Evolutionary conservation across 345 rosid genomes (phyloP), one percentile per base, ranked within the genome.

Genomic region (Triadica sebifera): DNA sequence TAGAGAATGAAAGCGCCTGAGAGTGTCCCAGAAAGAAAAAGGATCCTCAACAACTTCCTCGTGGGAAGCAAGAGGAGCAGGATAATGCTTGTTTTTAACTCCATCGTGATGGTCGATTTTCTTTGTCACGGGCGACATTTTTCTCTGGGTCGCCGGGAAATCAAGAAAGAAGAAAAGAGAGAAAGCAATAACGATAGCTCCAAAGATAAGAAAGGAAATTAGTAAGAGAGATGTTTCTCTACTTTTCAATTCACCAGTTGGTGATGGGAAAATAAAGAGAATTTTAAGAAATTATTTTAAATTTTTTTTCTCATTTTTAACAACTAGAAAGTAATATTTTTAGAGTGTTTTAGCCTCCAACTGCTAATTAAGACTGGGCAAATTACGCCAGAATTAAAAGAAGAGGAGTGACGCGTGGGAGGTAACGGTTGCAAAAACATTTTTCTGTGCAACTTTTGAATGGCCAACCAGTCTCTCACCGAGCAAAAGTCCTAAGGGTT

Each of bases 1-100:
- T 41, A 83, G 37, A 78, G 85, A 90, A 81, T 94, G 98, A 83
- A 94, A 94, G 70, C 93, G 86, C 78, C 94, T 77, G 53, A 94
- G 96, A 24, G 97, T 87, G 84, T 94, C 97, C 96, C 93, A 89
- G 78, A 94, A 94, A 77, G 75, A 63, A 67, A 67, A 78, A 25
- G 85, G 78, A 72, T 89, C 89, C 53, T 74, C 72, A 13, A 84
- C 85, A 49, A 89, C 80, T 52, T 70, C 85, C 4, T 89, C 91
- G 39, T 94, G 97, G 43, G 85, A 70, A n/a, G 89, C 84, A 5
- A 92, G 81, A 39, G 97, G 88, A 16, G 81, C 80, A 10, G 98
- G 98, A 65, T 92, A 94, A 60, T 80, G 85, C 73, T 79, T 83
- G 3, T 70, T 71, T 77, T 69, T 75, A 75, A 59, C 47, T 61